Base-by-base conservation (phyloP, 768 basidiomycete species). In the Trametes sanguinea region DNA sequence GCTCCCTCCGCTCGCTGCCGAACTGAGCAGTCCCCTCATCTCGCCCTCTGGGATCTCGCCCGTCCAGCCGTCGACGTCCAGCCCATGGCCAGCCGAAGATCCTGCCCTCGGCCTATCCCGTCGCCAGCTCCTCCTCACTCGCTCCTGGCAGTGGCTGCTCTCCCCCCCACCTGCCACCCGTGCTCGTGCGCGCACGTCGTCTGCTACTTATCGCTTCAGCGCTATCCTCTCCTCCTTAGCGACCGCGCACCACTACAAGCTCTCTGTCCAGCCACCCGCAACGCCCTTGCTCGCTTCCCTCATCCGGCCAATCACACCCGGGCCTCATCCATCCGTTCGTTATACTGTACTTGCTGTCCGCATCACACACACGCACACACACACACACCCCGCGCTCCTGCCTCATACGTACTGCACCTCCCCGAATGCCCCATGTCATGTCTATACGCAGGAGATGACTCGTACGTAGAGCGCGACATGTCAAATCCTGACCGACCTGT, bases 21-120 rank as follows among this genome's bases (percentile, higher is more conserved):
- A 67, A 67, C 64, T 63, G 67, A 65, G 67, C 51, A 47, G 58
- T 60, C 46, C 57, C 61, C 64, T 67, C 64, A 65, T 67, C 64
- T 67, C 62, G 54, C 40, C 51, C 53, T 29, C 27, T 16, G 33
- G 39, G 66, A 67, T 64, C 63, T 67, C 55, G 60, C 50, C 54
- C 48, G 35, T 9, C 17, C 27, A 47, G 42, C 45, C 14, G 43
- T 16, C 7, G 2, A 13, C n/a, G n/a, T 51, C 53, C 57, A 59
- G 43, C 60, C 57, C 22, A 22, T 22, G 22, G 22, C 22, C 61
- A 58, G 67, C 67, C 67, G 67, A 67, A 65, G 64, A 65, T 67
- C 64, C 60, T 40, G 42, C 39, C 43, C 66, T 65, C 61, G 63
- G 61, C 59, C 57, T 51, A 22, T 54, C 45, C 63, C 60, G 66